phyloP scores from a whole-genome alignment of 345 rosid genomes.

The Citrus inodora region DNA sequence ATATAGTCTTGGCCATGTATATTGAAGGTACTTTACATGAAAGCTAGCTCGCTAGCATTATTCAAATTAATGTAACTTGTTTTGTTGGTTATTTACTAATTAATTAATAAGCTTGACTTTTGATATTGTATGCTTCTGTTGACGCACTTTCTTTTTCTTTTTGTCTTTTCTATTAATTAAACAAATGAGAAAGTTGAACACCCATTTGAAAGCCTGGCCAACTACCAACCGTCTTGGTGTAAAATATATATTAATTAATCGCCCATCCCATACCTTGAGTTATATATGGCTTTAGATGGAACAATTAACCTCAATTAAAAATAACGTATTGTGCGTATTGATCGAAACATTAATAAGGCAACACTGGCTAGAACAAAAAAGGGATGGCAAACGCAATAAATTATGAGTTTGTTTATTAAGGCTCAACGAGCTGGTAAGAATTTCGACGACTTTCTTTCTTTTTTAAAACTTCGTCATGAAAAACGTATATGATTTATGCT shows the following conservation, averaged over 20 bases:
- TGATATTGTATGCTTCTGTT: neutral
- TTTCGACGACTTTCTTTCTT: too few relatives aligned
- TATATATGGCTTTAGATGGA: neutral
- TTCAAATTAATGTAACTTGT: neutral
- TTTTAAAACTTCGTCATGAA: too few relatives aligned
- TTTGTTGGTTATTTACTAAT: neutral
- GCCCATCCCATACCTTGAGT: neutral
- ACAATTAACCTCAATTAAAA: too few relatives aligned
- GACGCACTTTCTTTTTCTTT: neutral
- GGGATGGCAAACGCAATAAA: too few relatives aligned
- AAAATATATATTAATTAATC: neutral
- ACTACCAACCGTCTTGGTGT: neutral
- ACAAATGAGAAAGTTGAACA: neutral
- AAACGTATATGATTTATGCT: too few relatives aligned
- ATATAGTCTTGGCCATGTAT: neutral
- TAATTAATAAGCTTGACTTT: neutral
- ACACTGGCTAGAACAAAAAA: too few relatives aligned
- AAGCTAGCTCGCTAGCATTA: neutral
- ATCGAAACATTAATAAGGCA: too few relatives aligned
- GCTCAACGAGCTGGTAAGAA: too few relatives aligned
- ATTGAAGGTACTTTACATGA: neutral
- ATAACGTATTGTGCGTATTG: too few relatives aligned
- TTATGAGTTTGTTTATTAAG: too few relatives aligned
- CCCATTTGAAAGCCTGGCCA: neutral
- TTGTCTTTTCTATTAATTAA: neutral